Percentiles rank a stretch among this genome's conserved stretches.
These are phyloP conservation scores for Gyromitra esculenta DNA, from an alignment of 2,329 filamentous ascomycete genomes.

Conservation along the genomic window DNA sequence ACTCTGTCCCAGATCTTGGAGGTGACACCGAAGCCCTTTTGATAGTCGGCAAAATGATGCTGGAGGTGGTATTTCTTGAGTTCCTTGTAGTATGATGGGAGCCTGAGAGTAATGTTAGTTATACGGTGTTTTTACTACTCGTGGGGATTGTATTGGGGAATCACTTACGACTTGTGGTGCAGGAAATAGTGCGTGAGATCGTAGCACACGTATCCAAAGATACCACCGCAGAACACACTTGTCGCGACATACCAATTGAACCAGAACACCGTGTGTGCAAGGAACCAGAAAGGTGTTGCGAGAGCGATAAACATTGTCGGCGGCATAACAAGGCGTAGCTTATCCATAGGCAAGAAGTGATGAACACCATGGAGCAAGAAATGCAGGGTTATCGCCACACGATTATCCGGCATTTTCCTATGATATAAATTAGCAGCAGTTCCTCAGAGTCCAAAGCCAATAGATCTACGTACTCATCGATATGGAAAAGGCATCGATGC, in stretches of 20 bases:
- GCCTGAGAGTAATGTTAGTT: constrained; percentile 61
- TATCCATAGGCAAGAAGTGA: constrained; percentile 98
- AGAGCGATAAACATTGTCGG: constrained; percentile 85
- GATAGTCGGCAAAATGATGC: constrained; percentile 97
- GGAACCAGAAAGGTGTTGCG: constrained; percentile 88
- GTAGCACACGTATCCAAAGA: constrained; percentile 96
- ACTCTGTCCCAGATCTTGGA: constrained; percentile 94
- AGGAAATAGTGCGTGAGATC: constrained; percentile 99
- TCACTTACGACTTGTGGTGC: constrained; percentile 82
- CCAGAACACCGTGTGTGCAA: constrained; percentile 83
- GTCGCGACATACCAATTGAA: constrained; percentile 85
- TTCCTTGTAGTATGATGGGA: constrained; percentile 87
- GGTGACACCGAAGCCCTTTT: constrained; percentile 96
- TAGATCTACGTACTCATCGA: constrained; percentile 78
- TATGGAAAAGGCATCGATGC: constrained; percentile 91
- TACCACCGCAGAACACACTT: constrained; percentile 83
- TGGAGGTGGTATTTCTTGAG: constrained; percentile 98
- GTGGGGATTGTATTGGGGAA: background rate
- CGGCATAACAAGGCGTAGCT: constrained; percentile 95
- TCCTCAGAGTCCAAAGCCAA: background rate
- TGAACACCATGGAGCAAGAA: constrained; percentile 97
- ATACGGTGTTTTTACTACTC: constrained; percentile 1
- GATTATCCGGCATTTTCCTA: constrained; percentile 89
- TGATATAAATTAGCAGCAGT: background rate
- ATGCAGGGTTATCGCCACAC: constrained; percentile 83